A percentile compares a stretch with the other conserved stretches of the same genome.
Evolutionary conservation across 148 eudicot species (phyloP).

Genomic region (Cornus controversa): DNA sequence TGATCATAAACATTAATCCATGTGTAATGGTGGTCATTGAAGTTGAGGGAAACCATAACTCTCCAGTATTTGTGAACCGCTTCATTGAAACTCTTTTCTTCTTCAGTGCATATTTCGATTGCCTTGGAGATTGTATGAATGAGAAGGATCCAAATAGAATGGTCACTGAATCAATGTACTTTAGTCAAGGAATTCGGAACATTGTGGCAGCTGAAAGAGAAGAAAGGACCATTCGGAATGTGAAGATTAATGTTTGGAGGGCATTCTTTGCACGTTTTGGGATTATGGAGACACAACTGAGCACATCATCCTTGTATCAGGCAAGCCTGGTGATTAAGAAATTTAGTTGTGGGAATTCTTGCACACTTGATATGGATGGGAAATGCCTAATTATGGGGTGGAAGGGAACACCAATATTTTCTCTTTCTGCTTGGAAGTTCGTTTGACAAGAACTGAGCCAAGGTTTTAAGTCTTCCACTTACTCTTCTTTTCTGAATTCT

Average conservation of each 20-base stretch:
- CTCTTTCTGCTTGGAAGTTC: slow-evolving; percentile 27
- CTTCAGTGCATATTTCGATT: slow-evolving; percentile 27
- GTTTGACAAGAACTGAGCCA: no score
- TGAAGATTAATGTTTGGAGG: slow-evolving; percentile 23
- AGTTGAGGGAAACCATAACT: slow-evolving; percentile 18
- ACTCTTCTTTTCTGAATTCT: no score
- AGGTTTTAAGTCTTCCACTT: no score
- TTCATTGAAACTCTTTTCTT: slow-evolving; percentile 19
- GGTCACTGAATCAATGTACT: slow-evolving; percentile 15
- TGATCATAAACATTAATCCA: slow-evolving; percentile 12
- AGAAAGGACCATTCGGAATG: slow-evolving; percentile 18
- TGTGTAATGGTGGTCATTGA: slow-evolving; percentile 9
- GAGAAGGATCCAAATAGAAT: background rate
- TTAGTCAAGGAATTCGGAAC: slow-evolving; percentile 14
- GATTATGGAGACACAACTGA: slow-evolving; percentile 15
- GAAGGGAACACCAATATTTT: slow-evolving; percentile 22
- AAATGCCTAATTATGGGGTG: slow-evolving; percentile 21
- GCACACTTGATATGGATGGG: slow-evolving; percentile 14
- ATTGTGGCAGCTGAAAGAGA: slow-evolving; percentile 20
- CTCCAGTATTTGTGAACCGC: slow-evolving; percentile 21
- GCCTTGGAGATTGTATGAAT: slow-evolving; percentile 15
- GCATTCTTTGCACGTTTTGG: slow-evolving; percentile 15
- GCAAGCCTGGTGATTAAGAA: slow-evolving; percentile 21
- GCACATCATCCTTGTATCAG: slow-evolving; percentile 16
- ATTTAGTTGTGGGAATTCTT: slow-evolving; percentile 13